phyloP scores from a whole-genome alignment of 371 early-diverging fungal genomes.

The Syncephalastrum racemosum region DNA sequence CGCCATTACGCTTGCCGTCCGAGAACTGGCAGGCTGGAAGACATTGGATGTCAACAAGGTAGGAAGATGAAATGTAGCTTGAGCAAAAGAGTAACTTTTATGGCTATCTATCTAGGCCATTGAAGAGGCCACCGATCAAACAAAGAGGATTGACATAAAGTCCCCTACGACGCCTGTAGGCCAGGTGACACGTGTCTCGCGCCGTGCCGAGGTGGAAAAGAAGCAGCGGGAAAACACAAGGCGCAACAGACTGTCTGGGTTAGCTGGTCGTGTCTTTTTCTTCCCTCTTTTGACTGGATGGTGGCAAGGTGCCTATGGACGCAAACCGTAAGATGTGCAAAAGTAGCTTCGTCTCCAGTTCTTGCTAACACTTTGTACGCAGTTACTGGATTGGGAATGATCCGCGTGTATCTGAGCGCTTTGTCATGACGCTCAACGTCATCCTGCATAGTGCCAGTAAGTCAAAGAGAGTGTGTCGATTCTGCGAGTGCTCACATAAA shows the following conservation, averaged over 20 bases:
- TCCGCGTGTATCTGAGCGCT: conserved; percentile 32
- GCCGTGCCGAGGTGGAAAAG: conserved; percentile 28
- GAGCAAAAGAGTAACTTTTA: neutral
- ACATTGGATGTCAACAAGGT: neutral
- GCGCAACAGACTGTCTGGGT: conserved; percentile 33
- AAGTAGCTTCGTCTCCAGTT: neutral
- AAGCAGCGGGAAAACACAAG: conserved; percentile 13
- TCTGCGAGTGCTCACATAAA: conserved; percentile 31
- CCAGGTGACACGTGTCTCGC: conserved; percentile 32
- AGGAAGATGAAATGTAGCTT: neutral
- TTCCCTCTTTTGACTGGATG: conserved; percentile 48
- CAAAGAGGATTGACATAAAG: too few relatives aligned
- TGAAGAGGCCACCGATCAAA: conserved; percentile 3
- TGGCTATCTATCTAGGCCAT: neutral
- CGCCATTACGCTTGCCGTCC: conserved; percentile 30
- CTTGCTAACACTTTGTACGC: conserved; percentile 8
- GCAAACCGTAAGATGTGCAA: conserved; percentile 24
- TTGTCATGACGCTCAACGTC: conserved; percentile 45
- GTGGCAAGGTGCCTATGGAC: conserved; percentile 49
- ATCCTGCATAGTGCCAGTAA: conserved; percentile 48
- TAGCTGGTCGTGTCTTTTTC: conserved; percentile 43
- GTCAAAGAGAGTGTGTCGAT: conserved; percentile 29
- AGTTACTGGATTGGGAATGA: conserved; percentile 39
- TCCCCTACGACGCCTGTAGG: conserved; percentile 15
- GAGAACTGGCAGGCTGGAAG: conserved; percentile 42